Conservation (phyloP, 2,329 filamentous ascomycete species). For the Clarireedia homoeocarpa region DNA sequence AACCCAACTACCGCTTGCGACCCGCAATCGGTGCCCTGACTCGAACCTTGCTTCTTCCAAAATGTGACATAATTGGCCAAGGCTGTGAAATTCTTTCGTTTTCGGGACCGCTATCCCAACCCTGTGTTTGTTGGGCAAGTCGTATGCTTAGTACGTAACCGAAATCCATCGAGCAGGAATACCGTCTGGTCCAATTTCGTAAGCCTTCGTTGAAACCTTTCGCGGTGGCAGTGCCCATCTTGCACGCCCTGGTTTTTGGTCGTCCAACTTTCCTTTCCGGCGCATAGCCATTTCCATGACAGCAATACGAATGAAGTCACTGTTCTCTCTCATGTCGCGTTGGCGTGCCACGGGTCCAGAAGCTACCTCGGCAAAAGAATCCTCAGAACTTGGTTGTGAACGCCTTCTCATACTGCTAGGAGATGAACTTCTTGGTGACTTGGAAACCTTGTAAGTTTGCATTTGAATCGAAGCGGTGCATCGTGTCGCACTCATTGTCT, state of each 20-base stretch:
- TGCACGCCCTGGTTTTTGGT: constrained; percentile 58
- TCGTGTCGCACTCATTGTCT: constrained; percentile 32
- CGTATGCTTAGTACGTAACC: constrained; percentile 13
- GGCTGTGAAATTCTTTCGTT: not conserved
- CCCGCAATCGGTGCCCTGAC: not conserved
- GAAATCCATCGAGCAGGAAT: constrained; percentile 53
- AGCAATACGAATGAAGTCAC: constrained; percentile 62
- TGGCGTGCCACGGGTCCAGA: constrained; percentile 44
- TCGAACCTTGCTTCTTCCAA: not conserved
- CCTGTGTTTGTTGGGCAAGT: not conserved
- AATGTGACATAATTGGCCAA: not conserved
- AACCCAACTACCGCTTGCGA: not conserved
- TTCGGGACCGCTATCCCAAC: not conserved
- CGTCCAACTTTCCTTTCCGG: constrained; percentile 56
- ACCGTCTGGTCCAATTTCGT: constrained; percentile 49
- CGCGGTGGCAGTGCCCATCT: constrained; percentile 61
- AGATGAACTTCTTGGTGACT: constrained; percentile 33
- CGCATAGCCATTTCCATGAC: constrained; percentile 69
- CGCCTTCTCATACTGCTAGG: constrained; percentile 24
- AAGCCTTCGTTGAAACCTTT: constrained; percentile 44
- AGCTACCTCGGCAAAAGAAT: constrained; percentile 30
- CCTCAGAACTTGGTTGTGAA: constrained; percentile 23
- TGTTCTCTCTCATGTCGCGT: constrained; percentile 61
- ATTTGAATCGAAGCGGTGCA: constrained; percentile 64
- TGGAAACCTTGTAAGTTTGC: constrained; percentile 52